phyloP scores from a whole-genome alignment of 805 yeast genomes.

The Komagataella mondaviorum region DNA sequence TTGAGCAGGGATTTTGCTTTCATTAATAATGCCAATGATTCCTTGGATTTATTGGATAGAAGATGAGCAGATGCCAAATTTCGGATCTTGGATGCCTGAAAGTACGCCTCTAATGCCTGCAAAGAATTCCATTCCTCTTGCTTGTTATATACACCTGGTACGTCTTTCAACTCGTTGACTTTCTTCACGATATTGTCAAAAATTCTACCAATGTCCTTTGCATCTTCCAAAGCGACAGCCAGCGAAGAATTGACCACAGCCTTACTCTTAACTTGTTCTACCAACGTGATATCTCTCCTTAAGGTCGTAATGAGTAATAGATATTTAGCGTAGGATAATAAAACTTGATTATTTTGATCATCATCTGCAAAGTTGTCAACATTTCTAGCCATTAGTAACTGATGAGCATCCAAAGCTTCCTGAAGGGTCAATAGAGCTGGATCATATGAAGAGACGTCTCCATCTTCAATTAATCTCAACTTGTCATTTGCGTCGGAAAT shows the following conservation, averaged over 20 bases:
- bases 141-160: slow-evolving; percentile 89
- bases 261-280: slow-evolving; percentile 15
- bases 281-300: slow-evolving; percentile 50
- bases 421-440: slow-evolving; percentile 50
- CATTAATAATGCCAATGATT: slow-evolving; percentile 31
- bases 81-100: slow-evolving; percentile 26
- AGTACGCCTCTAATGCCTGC: slow-evolving; percentile 32
- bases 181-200: slow-evolving; percentile 38
- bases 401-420: slow-evolving; percentile 50
- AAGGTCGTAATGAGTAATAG: slow-evolving; percentile 51
- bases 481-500: slow-evolving; percentile 27
- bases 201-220: slow-evolving; percentile 33
- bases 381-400: slow-evolving; percentile 34
- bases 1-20: slow-evolving; percentile 15
- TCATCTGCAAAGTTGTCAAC: slow-evolving; percentile 31
- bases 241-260: slow-evolving; percentile 10
- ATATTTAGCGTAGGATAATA: slow-evolving; percentile 66
- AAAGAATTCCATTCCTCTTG: slow-evolving; percentile 50
- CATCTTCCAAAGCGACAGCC: slow-evolving; percentile 13
- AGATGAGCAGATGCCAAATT: slow-evolving; percentile 32
- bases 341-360: slow-evolving; percentile 59
- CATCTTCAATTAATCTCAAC: slow-evolving; percentile 16
- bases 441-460: slow-evolving; percentile 39
- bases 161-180: slow-evolving; percentile 47
- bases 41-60: slow-evolving; percentile 23